Evolutionary conservation across 768 basidiomycete genomes (phyloP).

Genomic region (Russula lepida): DNA sequence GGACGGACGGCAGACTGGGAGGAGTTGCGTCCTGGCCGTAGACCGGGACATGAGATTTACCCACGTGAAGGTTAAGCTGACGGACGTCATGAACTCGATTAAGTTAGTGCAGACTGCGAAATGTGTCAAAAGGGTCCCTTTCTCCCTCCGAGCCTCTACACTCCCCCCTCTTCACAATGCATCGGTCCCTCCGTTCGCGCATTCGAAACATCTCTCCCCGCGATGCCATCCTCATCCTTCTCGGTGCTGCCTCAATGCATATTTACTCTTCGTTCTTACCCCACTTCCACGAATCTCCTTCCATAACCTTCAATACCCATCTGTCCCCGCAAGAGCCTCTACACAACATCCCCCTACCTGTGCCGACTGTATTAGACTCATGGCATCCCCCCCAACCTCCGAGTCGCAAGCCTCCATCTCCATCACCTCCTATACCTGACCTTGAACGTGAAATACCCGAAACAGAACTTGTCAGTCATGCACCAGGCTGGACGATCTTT

Average conservation of each 20-base stretch:
- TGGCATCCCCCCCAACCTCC: neutral
- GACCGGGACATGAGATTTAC: no score
- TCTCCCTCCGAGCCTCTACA: no score
- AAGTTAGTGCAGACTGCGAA: neutral
- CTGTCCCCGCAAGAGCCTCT: slow-evolving; percentile 15
- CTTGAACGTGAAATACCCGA: slow-evolving; percentile 32
- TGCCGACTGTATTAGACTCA: neutral
- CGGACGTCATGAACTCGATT: no score
- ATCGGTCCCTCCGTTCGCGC: neutral
- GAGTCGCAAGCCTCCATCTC: neutral
- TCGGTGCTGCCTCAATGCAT: slow-evolving; percentile 51
- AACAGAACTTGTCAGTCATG: slow-evolving; percentile 54
- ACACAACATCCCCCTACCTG: neutral
- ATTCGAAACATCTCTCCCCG: slow-evolving; percentile 37
- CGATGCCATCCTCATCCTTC: slow-evolving; percentile 50
- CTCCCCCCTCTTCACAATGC: neutral
- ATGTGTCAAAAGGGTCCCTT: neutral
- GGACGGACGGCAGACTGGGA: no score
- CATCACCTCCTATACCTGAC: neutral
- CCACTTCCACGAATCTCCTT: neutral
- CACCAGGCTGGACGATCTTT: slow-evolving; percentile 81
- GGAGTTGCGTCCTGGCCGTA: no score
- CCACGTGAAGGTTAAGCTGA: no score
- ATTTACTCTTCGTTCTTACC: slow-evolving; percentile 37
- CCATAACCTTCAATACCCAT: slow-evolving; percentile 21